Percentiles rank a stretch among this genome's conserved stretches.
phyloP scores from a whole-genome alignment of 2,329 filamentous ascomycete genomes.

The Fusarium falciforme region DNA sequence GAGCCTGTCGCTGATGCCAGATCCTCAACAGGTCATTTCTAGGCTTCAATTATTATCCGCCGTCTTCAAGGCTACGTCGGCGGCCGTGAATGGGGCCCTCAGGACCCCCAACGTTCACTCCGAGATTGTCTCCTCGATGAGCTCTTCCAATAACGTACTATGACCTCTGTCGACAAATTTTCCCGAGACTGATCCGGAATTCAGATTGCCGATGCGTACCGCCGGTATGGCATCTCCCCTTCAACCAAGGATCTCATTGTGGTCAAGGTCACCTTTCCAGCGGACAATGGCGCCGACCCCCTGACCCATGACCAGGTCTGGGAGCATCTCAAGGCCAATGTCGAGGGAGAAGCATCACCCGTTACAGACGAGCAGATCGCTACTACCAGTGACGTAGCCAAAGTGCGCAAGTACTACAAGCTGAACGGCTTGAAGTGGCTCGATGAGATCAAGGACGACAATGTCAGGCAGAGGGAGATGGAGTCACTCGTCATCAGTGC shows the following conservation, averaged over 20 bases:
- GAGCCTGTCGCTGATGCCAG: conserved; percentile 13
- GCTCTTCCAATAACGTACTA: conserved; percentile 81
- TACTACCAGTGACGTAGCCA: conserved; percentile 70
- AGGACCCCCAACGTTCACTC: conserved; percentile 90
- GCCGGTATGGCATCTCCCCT: conserved; percentile 83
- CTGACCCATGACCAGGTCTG: conserved; percentile 60
- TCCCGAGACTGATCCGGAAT: conserved; percentile 15
- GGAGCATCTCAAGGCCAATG: conserved; percentile 68
- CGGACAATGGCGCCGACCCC: conserved; percentile 55
- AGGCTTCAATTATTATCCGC: conserved; percentile 79
- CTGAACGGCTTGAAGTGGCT: conserved; percentile 71
- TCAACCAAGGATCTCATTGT: conserved; percentile 79
- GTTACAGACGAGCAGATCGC: conserved; percentile 74
- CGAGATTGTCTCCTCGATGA: conserved; percentile 85
- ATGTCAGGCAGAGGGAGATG: conserved; percentile 63
- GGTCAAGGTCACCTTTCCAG: conserved; percentile 77
- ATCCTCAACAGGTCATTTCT: conserved; percentile 70
- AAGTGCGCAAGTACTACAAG: conserved; percentile 89
- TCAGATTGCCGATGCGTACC: conserved; percentile 92
- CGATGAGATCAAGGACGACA: conserved; percentile 57
- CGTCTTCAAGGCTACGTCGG: conserved; percentile 80
- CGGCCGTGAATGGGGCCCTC: conserved; percentile 69
- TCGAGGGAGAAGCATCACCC: conserved; percentile 70
- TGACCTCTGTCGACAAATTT: background rate
- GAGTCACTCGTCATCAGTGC: conserved; percentile 78